Percentiles rank a stretch among this genome's conserved stretches.
Conservation (phyloP, 202 grass and related monocot species). For the Zizania palustris region DNA sequence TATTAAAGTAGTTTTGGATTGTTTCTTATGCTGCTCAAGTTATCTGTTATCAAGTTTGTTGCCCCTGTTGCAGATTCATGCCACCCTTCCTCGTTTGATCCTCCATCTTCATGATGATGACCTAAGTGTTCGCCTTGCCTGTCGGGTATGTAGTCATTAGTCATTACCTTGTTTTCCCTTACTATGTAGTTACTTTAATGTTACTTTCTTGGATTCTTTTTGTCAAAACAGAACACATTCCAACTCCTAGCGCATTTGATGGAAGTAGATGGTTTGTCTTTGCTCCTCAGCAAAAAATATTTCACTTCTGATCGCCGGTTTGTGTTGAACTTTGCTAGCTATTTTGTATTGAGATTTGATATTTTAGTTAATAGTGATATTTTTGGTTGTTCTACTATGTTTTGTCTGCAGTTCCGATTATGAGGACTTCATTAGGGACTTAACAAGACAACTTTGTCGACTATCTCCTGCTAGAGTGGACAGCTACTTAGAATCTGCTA, state of each 20-base stretch:
- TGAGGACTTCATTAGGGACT: conserved; percentile 92
- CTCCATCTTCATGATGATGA: conserved; percentile 97
- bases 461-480: conserved; percentile 74
- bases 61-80: conserved; percentile 64
- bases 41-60: conserved; percentile 17
- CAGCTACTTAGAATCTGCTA: conserved; percentile 87
- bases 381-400: conserved; percentile 31
- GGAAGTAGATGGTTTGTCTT: conserved; percentile 76
- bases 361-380: conserved; percentile 36
- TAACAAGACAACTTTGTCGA: conserved; percentile 78
- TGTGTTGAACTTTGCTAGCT: conserved; percentile 48
- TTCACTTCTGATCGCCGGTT: conserved; percentile 90
- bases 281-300: conserved; percentile 74
- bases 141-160: conserved; percentile 62
- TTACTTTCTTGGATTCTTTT: conserved; percentile 38
- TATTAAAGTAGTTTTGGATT: conserved; percentile 21
- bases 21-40: conserved; percentile 9
- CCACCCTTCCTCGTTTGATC: conserved; percentile 90
- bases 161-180: conserved; percentile 23
- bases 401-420: conserved; percentile 67
- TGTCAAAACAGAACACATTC: conserved; percentile 71
- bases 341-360: conserved; percentile 35
- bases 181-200: conserved; percentile 15
- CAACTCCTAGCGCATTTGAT: conserved; percentile 75
- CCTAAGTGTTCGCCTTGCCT: conserved; percentile 74